These are phyloP conservation scores for Claviceps pazoutovae DNA, from an alignment of 2,329 filamentous ascomycete species.

Conservation along the genomic window DNA sequence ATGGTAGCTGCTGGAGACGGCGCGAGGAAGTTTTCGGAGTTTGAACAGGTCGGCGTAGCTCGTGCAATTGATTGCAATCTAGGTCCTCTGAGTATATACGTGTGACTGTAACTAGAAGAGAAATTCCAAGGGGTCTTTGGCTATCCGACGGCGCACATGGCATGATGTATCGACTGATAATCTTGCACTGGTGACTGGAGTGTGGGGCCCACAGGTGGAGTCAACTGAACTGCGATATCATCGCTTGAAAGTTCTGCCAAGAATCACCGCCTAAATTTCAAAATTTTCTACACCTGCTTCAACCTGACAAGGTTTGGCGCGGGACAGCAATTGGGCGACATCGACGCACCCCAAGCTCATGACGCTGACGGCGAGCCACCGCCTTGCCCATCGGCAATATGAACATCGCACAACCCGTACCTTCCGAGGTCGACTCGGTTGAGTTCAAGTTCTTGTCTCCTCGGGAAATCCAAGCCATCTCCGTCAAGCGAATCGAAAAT, in stretches of 20 bases:
- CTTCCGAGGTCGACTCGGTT: constrained; percentile 72
- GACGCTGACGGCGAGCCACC: constrained; percentile 1
- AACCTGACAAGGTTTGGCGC: not conserved
- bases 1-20: too few relatives aligned
- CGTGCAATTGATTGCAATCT: too few relatives aligned
- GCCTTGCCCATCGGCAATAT: constrained; percentile 22
- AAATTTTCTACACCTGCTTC: not conserved
- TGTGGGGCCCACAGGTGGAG: too few relatives aligned
- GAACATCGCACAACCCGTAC: constrained; percentile 69
- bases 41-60: too few relatives aligned
- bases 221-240: too few relatives aligned
- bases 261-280: not conserved
- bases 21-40: too few relatives aligned
- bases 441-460: constrained; percentile 78
- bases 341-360: not conserved
- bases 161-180: too few relatives aligned
- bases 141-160: too few relatives aligned
- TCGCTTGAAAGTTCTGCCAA: not conserved
- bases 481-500: constrained; percentile 88
- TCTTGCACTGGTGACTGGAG: too few relatives aligned
- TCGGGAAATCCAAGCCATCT: constrained; percentile 74
- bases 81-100: too few relatives aligned
- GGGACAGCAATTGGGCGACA: not conserved
- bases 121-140: too few relatives aligned
- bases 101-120: too few relatives aligned